Base-by-base conservation (phyloP, 1,284 basidiomycete species). In the Lignosus rhinocerotis region DNA sequence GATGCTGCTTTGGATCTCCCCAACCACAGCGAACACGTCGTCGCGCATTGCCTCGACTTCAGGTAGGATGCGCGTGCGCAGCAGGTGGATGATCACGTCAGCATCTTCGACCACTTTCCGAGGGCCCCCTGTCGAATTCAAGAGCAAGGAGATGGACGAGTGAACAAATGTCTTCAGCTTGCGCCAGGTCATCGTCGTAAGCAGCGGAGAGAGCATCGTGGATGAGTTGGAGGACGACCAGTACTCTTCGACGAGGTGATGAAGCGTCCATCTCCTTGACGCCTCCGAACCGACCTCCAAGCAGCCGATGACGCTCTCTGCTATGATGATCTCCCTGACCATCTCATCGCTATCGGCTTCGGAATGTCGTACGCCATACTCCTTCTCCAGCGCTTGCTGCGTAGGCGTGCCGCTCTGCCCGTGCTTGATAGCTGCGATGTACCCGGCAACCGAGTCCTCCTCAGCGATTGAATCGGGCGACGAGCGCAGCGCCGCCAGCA, bases 11-110 rank as follows among this genome's bases (percentile, higher is more conserved):
- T 72, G 66, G 9, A 68, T 62, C 30, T 70, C 67, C 43, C 41
- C 50, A 6, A 61, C 59, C 7, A 56, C 55, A 1, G 59, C 58
- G 31, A 70, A 61, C 36, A 69, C 66, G 51, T 68, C 68, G 10
- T 69, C 67, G 9, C 60, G 66, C 51, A 75, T 65, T 2, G 70
- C 65, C 30, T 80, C 77, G 1, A 81, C 69, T 66, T 84, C 82
- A 4, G 80, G 79, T 3, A 88, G 70, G 38, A 84, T 72, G 21
- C 77, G 76, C 10, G 72, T 77, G 31, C 78, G 75, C 16, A 87
- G 63, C 11, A 85, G 52, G 6, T 70, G 67, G 3, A 80, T 70
- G n/a, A 84, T 69, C 7, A 71, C 60, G 25, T 70, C 66, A 21
- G 64, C 69, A 49, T 75, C 71, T n/a, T 57, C 58, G 1, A 64